Evolutionary conservation across 1,139 yeast species (phyloP).

Genomic region (Sugiyamaella neomexicana): DNA sequence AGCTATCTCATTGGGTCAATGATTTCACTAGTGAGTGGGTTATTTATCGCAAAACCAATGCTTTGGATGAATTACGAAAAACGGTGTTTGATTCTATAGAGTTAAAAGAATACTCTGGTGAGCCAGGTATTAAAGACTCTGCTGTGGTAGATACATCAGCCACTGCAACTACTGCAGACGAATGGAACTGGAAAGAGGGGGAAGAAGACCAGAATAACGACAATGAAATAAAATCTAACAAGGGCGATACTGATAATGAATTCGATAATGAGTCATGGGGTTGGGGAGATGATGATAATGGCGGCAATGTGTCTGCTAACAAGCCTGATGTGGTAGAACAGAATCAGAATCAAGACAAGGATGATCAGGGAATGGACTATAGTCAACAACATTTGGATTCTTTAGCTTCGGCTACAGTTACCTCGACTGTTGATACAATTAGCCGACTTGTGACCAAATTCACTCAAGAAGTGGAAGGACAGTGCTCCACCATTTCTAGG

Average conservation of each 20-base stretch:
- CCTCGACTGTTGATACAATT: constrained; percentile 20
- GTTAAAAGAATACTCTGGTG: constrained; percentile 3
- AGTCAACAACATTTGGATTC: constrained; percentile 4
- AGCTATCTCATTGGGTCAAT: constrained; percentile 30
- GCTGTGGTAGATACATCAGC: neutral
- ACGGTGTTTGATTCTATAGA: constrained; percentile 13
- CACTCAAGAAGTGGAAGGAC: constrained; percentile 23
- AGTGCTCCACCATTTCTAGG: constrained; percentile 16
- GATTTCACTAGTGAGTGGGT: constrained; percentile 33
- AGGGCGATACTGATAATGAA: constrained; percentile 19
- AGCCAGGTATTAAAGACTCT: neutral
- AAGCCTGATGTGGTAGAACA: constrained; percentile 4
- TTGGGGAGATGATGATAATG: constrained; percentile 36
- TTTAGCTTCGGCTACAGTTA: constrained; percentile 12
- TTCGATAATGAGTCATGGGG: constrained; percentile 34
- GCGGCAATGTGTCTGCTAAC: neutral
- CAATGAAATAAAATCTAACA: constrained; percentile 16
- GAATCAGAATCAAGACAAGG: neutral
- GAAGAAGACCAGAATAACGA: constrained; percentile 25
- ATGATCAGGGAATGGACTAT: neutral
- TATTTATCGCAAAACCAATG: constrained; percentile 25
- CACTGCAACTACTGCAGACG: constrained; percentile 16
- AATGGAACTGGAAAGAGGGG: constrained; percentile 32
- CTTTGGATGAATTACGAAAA: constrained; percentile 27
- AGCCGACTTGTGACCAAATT: constrained; percentile 19